phyloP scores from a whole-genome alignment of 2,329 filamentous ascomycete species.

The Beauveria bassiana region DNA sequence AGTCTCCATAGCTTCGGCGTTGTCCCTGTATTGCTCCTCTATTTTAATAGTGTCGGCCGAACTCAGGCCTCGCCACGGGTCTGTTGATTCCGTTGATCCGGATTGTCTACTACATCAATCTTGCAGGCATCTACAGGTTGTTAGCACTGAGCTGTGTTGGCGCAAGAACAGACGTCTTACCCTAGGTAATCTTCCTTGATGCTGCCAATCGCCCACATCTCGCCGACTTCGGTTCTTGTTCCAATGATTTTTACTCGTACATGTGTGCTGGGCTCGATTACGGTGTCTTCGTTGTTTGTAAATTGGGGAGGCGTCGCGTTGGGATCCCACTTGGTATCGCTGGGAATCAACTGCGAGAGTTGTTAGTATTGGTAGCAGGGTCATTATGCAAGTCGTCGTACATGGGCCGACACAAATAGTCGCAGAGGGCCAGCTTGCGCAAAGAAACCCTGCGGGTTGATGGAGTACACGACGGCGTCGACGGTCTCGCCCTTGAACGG shows the following conservation, averaged over 20 bases:
- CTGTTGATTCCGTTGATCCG: background rate
- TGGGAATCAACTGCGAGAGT: slow-evolving; percentile 67
- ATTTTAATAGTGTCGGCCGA: background rate
- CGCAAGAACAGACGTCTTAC: slow-evolving; percentile 29
- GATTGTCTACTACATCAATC: slow-evolving; percentile 8
- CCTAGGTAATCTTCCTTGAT: slow-evolving; percentile 80
- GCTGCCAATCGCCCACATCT: slow-evolving; percentile 94
- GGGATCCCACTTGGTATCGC: slow-evolving; percentile 87
- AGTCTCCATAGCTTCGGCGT: background rate
- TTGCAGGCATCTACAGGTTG: slow-evolving; percentile 15
- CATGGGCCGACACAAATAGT: slow-evolving; percentile 75
- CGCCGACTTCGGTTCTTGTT: slow-evolving; percentile 83
- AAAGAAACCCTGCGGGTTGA: slow-evolving; percentile 90
- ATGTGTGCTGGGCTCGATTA: slow-evolving; percentile 89
- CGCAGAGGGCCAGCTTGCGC: slow-evolving; percentile 71
- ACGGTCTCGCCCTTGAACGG: slow-evolving; percentile 98
- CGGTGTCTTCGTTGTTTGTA: slow-evolving; percentile 88
- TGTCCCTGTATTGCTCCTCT: background rate
- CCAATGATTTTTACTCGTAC: slow-evolving; percentile 92
- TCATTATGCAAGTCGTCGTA: slow-evolving; percentile 34
- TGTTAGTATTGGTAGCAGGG: background rate
- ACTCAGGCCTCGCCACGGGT: background rate
- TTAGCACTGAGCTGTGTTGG: slow-evolving; percentile 12
- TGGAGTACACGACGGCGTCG: slow-evolving; percentile 85
- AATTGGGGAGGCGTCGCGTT: slow-evolving; percentile 96